Conservation (phyloP, 2,329 filamentous ascomycete species). For the Amesomyces nigricolor region DNA sequence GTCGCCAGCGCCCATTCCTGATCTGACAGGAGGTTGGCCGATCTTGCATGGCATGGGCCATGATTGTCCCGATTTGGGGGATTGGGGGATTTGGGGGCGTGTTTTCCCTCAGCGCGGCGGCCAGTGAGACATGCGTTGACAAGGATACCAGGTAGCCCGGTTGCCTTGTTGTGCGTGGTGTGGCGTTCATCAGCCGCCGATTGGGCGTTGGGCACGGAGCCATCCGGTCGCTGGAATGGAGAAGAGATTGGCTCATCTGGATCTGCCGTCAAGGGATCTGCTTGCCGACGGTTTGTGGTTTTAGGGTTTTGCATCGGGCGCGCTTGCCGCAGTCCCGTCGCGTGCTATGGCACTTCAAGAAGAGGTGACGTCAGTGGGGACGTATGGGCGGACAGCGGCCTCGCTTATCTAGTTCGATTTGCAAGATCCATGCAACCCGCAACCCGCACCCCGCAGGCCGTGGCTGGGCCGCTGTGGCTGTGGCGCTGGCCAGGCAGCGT, state of each 20-base stretch:
- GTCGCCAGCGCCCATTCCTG: not conserved
- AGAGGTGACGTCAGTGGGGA: not conserved
- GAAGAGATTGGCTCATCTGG: too few relatives aligned
- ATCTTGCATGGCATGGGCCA: slow-evolving; percentile 10
- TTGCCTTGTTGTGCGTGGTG: not conserved
- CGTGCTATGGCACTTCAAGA: not conserved
- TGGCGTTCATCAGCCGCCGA: not conserved
- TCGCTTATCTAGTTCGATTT: too few relatives aligned
- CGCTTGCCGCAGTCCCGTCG: not conserved
- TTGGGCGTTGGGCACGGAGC: too few relatives aligned
- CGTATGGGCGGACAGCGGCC: too few relatives aligned
- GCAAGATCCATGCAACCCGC: too few relatives aligned
- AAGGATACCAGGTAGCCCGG: not conserved
- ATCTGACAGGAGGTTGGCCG: slow-evolving; percentile 1
- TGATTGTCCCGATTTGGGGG: not conserved
- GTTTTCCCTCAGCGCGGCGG: too few relatives aligned
- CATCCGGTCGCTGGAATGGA: too few relatives aligned
- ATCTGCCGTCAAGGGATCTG: not conserved
- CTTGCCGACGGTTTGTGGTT: not conserved
- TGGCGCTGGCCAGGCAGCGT: too few relatives aligned
- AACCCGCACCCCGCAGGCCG: too few relatives aligned
- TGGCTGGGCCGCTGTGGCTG: too few relatives aligned
- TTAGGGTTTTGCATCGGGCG: not conserved
- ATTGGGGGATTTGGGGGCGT: too few relatives aligned
- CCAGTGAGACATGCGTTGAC: not conserved